Base-by-base conservation (phyloP, 2,329 filamentous ascomycete genomes). In the Helotiales sp. region DNA sequence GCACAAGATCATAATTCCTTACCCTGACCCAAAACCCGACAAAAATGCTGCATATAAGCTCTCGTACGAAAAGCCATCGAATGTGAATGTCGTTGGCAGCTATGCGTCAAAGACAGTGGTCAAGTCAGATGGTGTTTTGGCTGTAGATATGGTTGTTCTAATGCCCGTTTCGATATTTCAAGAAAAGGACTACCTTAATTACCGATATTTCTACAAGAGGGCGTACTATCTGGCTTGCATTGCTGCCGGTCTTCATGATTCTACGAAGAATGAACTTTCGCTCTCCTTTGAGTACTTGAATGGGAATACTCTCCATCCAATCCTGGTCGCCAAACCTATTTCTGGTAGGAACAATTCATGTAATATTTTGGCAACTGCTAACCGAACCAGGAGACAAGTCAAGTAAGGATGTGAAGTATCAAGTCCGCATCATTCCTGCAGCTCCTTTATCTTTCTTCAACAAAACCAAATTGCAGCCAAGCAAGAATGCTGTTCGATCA, bases 131-230 rank as follows among this genome's bases (percentile, higher is more conserved):
- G 79, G 80, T 58, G 79, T 78, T 28, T 80, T 89, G 28, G 83
- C 86, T 17, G 84, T 97, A 67, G 95, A 98, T 78, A 87, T 98
- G 85, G 89, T 95, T 6, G 88, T 97, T 17, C 91, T 91, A 57
- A 96, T 99, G 88, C 95, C 96, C 5, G 79, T 82, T 65, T 81
- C 86, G 0, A 80, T 97, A 13, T 94, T 98, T 75, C 93, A 97
- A 76, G 92, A 96, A 52, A 98, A 98, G 80, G 96, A 99, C 79
- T 97, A 95, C 77, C 85, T 94, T 59, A 93, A 97, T 78, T 86
- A 96, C 82, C 88, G 96, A 69, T 98, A 97, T 80, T 97, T 97
- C 77, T 94, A 97, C 81, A 96, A 97, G 75, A 85, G 94, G 70
- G 92, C 96, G 13, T 98, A 95, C 79, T 98, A 96, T 76, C 82